Conservation (phyloP, 2,329 filamentous ascomycete species). For the Tolypocladium sp. region DNA sequence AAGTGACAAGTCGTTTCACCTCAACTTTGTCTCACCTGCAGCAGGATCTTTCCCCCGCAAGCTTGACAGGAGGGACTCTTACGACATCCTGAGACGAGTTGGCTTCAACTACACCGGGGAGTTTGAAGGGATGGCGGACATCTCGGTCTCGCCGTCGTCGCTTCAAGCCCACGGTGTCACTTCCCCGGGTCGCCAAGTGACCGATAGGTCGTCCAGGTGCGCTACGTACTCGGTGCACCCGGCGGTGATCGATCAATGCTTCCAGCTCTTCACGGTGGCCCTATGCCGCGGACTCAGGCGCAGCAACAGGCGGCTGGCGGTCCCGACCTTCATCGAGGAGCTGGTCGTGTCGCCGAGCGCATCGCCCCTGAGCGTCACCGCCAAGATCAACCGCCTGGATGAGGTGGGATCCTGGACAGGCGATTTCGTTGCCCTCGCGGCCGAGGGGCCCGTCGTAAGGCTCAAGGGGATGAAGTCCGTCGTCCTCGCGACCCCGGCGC, state of each 20-base stretch:
- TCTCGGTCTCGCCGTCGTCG: neutral
- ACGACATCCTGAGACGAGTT: neutral
- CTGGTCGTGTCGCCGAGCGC: neutral
- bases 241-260: slow-evolving; percentile 21
- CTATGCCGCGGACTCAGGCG: slow-evolving; percentile 10
- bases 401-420: neutral
- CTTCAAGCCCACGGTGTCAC: no score
- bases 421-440: neutral
- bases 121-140: neutral
- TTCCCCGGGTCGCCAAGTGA: neutral
- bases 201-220: neutral
- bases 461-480: slow-evolving; percentile 2
- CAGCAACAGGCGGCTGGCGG: slow-evolving; percentile 7
- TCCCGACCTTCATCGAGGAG: slow-evolving; percentile 4
- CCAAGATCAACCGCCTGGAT: neutral
- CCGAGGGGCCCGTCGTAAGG: no score
- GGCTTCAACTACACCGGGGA: slow-evolving; percentile 2
- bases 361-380: neutral
- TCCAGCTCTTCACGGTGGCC: slow-evolving; percentile 19
- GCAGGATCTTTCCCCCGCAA: neutral
- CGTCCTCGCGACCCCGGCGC: slow-evolving; percentile 3
- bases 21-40: neutral
- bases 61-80: neutral
- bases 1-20: neutral
- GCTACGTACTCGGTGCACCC: slow-evolving; percentile 24